Conservation (phyloP, 1,284 basidiomycete genomes). For the Ustilago crameri region DNA sequence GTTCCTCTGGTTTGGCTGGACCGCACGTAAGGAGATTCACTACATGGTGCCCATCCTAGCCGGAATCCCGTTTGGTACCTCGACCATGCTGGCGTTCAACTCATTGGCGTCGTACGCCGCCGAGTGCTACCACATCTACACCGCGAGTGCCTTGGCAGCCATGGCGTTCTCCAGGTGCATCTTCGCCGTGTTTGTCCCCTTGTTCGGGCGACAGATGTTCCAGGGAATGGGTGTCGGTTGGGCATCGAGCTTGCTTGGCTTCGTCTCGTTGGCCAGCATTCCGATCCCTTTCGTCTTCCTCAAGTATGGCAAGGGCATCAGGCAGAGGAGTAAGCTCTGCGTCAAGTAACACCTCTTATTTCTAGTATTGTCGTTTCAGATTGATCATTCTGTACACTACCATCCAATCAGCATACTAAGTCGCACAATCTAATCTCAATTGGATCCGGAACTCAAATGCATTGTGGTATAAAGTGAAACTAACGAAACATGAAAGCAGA, state of each 20-base stretch:
- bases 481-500: slow-evolving; percentile 13
- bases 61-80: slow-evolving; percentile 30
- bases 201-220: slow-evolving; percentile 42
- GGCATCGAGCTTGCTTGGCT: slow-evolving; percentile 33
- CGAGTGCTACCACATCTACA: slow-evolving; percentile 49
- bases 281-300: slow-evolving; percentile 45
- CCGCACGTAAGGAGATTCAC: slow-evolving; percentile 36
- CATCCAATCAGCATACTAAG: slow-evolving; percentile 2
- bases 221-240: slow-evolving; percentile 25
- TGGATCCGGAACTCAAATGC: not conserved
- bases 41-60: slow-evolving; percentile 48
- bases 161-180: slow-evolving; percentile 49
- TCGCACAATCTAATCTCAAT: not conserved
- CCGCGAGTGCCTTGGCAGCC: slow-evolving; percentile 43
- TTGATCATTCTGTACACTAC: slow-evolving; percentile 8
- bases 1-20: slow-evolving; percentile 55
- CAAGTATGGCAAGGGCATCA: slow-evolving; percentile 38
- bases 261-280: slow-evolving; percentile 28
- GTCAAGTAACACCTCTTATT: slow-evolving; percentile 13
- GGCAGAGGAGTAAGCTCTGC: slow-evolving; percentile 39
- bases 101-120: slow-evolving; percentile 41
- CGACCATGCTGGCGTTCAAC: slow-evolving; percentile 44
- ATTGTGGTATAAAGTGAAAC: slow-evolving; percentile 1
- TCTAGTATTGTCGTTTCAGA: not conserved
- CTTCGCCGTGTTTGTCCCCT: slow-evolving; percentile 46